Conservation (phyloP, 805 yeast species). For the Ogataea pignaliae region DNA sequence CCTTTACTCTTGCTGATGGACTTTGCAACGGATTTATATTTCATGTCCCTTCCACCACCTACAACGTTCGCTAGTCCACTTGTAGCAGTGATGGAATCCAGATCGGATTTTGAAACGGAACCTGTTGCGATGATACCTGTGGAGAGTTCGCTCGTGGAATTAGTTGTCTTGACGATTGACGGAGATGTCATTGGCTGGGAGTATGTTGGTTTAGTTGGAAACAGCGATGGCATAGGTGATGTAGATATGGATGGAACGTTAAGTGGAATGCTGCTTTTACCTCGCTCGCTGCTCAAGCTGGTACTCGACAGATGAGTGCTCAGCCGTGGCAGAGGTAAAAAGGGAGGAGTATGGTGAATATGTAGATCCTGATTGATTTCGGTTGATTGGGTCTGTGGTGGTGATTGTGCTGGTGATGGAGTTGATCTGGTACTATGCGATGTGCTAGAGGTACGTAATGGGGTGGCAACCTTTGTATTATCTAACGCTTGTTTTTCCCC, state of each 20-base stretch:
- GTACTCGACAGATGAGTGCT: too few species aligned
- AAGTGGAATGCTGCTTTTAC: slow-evolving; percentile 1
- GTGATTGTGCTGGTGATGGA: neutral
- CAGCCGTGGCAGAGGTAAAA: too few species aligned
- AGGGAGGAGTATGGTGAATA: too few species aligned
- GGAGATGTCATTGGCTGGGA: slow-evolving; percentile 15
- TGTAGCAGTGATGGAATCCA: slow-evolving; percentile 1
- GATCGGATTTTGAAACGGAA: slow-evolving; percentile 8
- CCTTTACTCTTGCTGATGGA: slow-evolving; percentile 24
- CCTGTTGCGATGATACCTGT: neutral
- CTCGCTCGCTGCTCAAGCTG: neutral
- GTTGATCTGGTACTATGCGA: neutral
- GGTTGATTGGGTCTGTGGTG: neutral
- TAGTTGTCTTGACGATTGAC: slow-evolving; percentile 1
- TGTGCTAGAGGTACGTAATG: neutral
- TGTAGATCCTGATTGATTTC: neutral
- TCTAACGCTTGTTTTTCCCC: too few species aligned
- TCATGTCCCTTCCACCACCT: slow-evolving; percentile 6
- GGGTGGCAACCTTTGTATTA: too few species aligned
- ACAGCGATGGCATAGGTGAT: slow-evolving; percentile 9
- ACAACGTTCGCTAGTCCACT: neutral
- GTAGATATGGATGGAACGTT: slow-evolving; percentile 1
- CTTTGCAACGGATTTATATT: slow-evolving; percentile 14
- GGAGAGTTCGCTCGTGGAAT: neutral
- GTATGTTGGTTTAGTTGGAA: slow-evolving; percentile 19